Evolutionary conservation across 169 alveolate genomes (phyloP).

Genomic region (Plasmodium fragile): DNA sequence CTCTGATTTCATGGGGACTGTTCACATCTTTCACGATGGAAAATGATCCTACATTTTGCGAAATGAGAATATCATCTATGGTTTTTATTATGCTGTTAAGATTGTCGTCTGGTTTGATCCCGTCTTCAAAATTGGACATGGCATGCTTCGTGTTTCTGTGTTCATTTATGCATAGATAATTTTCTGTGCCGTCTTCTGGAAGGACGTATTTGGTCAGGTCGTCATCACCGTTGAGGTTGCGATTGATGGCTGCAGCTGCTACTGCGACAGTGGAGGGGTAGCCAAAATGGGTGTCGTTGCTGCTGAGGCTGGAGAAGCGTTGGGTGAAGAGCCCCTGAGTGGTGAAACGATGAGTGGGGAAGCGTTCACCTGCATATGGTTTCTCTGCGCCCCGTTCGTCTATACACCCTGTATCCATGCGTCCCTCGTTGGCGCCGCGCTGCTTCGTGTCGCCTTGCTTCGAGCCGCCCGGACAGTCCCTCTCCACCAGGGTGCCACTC

Average conservation of each 20-base stretch:
- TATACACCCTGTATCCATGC: not conserved
- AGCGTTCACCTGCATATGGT: not conserved
- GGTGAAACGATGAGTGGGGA: not conserved
- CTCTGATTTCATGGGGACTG: not conserved
- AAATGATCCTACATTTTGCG: slow-evolving; percentile 62
- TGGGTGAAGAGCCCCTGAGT: not conserved
- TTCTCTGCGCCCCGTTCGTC: no score
- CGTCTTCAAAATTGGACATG: slow-evolving; percentile 15
- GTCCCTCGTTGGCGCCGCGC: not conserved
- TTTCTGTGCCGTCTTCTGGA: slow-evolving; percentile 7
- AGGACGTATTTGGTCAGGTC: slow-evolving; percentile 12
- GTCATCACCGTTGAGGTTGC: not conserved
- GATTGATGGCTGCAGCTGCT: not conserved
- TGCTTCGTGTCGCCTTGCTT: not conserved
- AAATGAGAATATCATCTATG: slow-evolving; percentile 63
- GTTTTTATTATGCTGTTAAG: slow-evolving; percentile 55
- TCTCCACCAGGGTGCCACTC: not conserved
- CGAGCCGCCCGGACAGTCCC: not conserved
- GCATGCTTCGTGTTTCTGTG: slow-evolving; percentile 3
- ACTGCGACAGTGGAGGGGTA: not conserved
- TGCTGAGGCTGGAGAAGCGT: not conserved
- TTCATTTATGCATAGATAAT: not conserved
- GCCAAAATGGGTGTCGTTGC: slow-evolving; percentile 3
- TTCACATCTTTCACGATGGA: slow-evolving; percentile 24
- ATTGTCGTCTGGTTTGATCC: slow-evolving; percentile 34